Evolutionary conservation across 2,329 filamentous ascomycete genomes (phyloP).

Genomic region (Penicillium sp.): DNA sequence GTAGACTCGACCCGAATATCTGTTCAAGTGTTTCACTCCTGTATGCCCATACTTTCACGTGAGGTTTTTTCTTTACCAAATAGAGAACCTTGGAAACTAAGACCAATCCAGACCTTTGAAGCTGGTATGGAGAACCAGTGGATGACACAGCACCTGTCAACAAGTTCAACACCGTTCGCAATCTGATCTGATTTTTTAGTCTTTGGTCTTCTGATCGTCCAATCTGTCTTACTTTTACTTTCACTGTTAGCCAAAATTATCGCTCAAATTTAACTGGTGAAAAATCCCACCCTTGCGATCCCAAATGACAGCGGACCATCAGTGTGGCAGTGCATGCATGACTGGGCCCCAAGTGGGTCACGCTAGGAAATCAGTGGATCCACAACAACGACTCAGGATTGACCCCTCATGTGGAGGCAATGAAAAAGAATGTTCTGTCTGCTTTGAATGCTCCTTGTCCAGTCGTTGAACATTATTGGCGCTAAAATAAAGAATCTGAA

Average conservation of each 20-base stretch:
- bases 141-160: constrained; percentile 19
- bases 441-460: constrained; percentile 8
- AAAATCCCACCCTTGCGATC: constrained; percentile 4
- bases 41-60: neutral
- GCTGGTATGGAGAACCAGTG: constrained; percentile 21
- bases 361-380: constrained; percentile 27
- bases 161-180: constrained; percentile 5
- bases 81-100: constrained; percentile 8
- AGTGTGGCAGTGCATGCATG: constrained; percentile 33
- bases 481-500: constrained; percentile 7
- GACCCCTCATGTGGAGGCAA: constrained; percentile 21
- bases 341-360: constrained; percentile 22
- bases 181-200: neutral
- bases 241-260: neutral
- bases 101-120: constrained; percentile 16
- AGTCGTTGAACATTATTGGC: neutral
- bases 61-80: neutral
- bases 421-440: constrained; percentile 24
- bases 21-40: neutral
- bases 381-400: constrained; percentile 21
- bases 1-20: neutral
- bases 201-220: constrained; percentile 1
- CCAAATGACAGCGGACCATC: constrained; percentile 25
- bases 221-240: constrained; percentile 5
- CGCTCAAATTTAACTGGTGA: neutral